These are phyloP conservation scores for Aspergillus egyptiacus DNA, from an alignment of 495 filamentous ascomycete species.

Conservation along the genomic window DNA sequence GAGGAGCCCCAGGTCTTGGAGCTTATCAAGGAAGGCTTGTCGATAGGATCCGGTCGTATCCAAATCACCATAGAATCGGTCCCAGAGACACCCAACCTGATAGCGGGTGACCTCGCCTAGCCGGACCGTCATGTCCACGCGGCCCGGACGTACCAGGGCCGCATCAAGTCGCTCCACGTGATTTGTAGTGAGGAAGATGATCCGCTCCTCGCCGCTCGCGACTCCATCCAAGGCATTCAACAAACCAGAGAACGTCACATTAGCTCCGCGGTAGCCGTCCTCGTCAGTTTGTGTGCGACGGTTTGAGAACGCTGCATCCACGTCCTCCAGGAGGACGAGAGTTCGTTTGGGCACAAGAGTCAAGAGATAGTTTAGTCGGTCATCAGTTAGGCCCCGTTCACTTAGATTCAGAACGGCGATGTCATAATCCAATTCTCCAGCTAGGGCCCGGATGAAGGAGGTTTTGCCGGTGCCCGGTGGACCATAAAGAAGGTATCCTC, in stretches of 20 bases:
- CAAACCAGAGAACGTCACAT: slow-evolving; percentile 91
- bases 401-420: slow-evolving; percentile 92
- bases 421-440: slow-evolving; percentile 86
- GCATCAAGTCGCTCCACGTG: slow-evolving; percentile 83
- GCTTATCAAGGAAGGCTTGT: slow-evolving; percentile 43
- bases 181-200: slow-evolving; percentile 94
- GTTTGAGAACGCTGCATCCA: slow-evolving; percentile 87
- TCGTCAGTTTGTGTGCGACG: slow-evolving; percentile 62
- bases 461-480: slow-evolving; percentile 94
- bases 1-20: slow-evolving; percentile 46
- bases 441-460: slow-evolving; percentile 92
- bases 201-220: slow-evolving; percentile 88
- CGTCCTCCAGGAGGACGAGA: slow-evolving; percentile 86
- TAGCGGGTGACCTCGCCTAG: slow-evolving; percentile 81
- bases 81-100: slow-evolving; percentile 85
- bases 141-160: slow-evolving; percentile 82
- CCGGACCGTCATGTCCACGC: slow-evolving; percentile 88
- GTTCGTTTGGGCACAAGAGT: slow-evolving; percentile 83
- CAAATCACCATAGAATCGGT: slow-evolving; percentile 85
- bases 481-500: slow-evolving; percentile 90
- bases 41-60: slow-evolving; percentile 53
- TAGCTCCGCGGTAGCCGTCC: slow-evolving; percentile 83
- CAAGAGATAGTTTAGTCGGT: slow-evolving; percentile 80
- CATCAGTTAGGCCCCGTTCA: slow-evolving; percentile 88
- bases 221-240: slow-evolving; percentile 92